Evolutionary conservation across 2,329 filamentous ascomycete species (phyloP).

Genomic region (Ophiostoma populinum): DNA sequence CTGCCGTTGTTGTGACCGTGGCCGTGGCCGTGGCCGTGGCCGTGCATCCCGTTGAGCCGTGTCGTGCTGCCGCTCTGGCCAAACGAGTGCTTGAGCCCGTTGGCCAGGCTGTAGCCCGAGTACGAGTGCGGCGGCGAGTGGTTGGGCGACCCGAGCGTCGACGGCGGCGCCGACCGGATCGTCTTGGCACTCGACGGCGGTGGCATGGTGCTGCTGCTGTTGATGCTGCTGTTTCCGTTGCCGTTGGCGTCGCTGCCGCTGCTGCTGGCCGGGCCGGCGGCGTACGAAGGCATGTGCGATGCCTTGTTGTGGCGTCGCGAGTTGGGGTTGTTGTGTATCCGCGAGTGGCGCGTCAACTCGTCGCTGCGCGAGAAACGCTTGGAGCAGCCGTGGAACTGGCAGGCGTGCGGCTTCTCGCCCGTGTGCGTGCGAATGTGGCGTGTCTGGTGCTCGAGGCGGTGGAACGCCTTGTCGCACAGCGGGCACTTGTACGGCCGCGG

Average conservation of each 20-base stretch:
- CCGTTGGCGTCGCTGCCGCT: constrained; percentile 31
- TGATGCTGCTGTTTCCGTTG: too few relatives aligned
- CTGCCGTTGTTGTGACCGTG: too few relatives aligned
- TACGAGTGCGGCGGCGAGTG: constrained; percentile 89
- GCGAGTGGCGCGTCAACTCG: constrained; percentile 87
- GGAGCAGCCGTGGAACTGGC: constrained; percentile 86
- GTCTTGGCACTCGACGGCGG: constrained; percentile 59
- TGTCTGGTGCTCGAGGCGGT: constrained; percentile 87
- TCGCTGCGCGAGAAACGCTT: constrained; percentile 95
- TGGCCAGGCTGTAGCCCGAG: constrained; percentile 44
- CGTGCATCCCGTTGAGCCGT: not conserved
- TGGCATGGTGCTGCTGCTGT: constrained; percentile 50
- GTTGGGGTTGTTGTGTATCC: constrained; percentile 98
- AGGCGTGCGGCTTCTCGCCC: constrained; percentile 83
- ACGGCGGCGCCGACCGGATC: constrained; percentile 75
- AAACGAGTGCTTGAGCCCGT: constrained; percentile 30
- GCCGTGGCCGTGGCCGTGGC: too few relatives aligned
- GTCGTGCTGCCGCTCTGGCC: constrained; percentile 16
- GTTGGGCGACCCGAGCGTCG: constrained; percentile 79
- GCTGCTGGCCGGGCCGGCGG: constrained; percentile 30
- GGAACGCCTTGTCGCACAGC: constrained; percentile 95
- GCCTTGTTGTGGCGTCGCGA: constrained; percentile 82
- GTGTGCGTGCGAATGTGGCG: constrained; percentile 70
- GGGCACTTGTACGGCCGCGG: constrained; percentile 97
- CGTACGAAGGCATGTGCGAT: constrained; percentile 27